Conservation (phyloP, 306 rosid species). For the Cicer judaicum region DNA sequence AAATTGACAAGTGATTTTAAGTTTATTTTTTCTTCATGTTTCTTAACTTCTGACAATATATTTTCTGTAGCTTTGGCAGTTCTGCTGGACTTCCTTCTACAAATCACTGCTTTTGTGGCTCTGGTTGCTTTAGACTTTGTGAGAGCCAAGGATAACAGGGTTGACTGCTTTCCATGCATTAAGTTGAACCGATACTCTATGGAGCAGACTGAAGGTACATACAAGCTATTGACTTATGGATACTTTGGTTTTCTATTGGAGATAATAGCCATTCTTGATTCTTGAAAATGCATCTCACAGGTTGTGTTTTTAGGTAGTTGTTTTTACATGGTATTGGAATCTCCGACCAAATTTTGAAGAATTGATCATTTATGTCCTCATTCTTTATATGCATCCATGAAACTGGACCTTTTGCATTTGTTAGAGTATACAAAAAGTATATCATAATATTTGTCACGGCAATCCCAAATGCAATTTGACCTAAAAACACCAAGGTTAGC, state of each 20-base stretch:
- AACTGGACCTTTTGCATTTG: constrained; percentile 13
- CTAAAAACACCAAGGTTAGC: too few relatives aligned
- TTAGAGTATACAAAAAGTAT: background rate
- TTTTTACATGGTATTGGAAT: constrained; percentile 27
- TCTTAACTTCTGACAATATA: constrained; percentile 21
- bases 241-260: constrained; percentile 29
- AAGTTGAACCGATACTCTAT: constrained; percentile 56
- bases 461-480: too few relatives aligned
- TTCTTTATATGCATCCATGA: constrained; percentile 27
- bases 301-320: constrained; percentile 13
- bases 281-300: constrained; percentile 14
- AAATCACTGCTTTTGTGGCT: constrained; percentile 90
- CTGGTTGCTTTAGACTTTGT: constrained; percentile 76
- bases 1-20: constrained; percentile 25
- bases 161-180: constrained; percentile 94
- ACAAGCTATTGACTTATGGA: constrained; percentile 22
- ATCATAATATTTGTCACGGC: background rate
- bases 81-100: constrained; percentile 91
- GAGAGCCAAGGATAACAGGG: constrained; percentile 82
- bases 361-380: constrained; percentile 13
- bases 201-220: constrained; percentile 71
- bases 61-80: constrained; percentile 85
- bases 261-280: constrained; percentile 21
- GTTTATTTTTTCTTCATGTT: constrained; percentile 19
- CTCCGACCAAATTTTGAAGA: constrained; percentile 20